Conservation (phyloP, 116 monocot species). For the Dioscorea cayenensis region DNA sequence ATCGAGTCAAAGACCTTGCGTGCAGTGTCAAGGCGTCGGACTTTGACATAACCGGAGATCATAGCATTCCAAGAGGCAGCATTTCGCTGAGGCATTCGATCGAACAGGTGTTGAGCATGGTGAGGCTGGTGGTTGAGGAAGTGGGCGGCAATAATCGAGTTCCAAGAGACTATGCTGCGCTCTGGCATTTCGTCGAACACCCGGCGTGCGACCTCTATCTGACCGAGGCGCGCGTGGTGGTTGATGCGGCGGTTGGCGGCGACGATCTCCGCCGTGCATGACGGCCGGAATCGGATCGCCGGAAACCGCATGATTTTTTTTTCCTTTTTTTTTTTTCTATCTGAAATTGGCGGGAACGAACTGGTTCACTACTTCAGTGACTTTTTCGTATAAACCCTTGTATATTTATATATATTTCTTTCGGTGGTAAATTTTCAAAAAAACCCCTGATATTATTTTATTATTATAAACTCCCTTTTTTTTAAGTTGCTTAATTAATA, state of each 20-base stretch:
- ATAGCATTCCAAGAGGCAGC: constrained; percentile 57
- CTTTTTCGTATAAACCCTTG: too few species aligned
- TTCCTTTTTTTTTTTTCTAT: not conserved
- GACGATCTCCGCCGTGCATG: constrained; percentile 14
- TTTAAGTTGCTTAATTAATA: too few species aligned
- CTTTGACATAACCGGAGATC: constrained; percentile 48
- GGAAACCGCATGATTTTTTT: constrained; percentile 1
- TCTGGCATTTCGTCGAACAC: constrained; percentile 43
- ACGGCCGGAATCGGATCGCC: not conserved
- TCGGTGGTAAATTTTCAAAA: too few species aligned
- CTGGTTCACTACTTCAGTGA: too few species aligned
- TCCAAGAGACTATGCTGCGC: constrained; percentile 45
- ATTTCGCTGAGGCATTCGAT: constrained; percentile 36
- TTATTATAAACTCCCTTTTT: too few species aligned
- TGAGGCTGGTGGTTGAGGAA: constrained; percentile 40
- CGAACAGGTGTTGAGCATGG: constrained; percentile 46
- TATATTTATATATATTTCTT: too few species aligned
- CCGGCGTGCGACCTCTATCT: constrained; percentile 27
- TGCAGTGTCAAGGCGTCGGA: constrained; percentile 24
- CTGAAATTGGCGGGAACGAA: not conserved
- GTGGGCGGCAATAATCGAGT: constrained; percentile 61
- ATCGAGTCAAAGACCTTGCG: constrained; percentile 41
- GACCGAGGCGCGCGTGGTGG: constrained; percentile 30
- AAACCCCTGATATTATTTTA: too few species aligned
- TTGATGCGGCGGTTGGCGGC: constrained; percentile 41